Evolutionary conservation across 2,329 filamentous ascomycete genomes (phyloP).

Genomic region (Aspergillus fumigatiaffinis): DNA sequence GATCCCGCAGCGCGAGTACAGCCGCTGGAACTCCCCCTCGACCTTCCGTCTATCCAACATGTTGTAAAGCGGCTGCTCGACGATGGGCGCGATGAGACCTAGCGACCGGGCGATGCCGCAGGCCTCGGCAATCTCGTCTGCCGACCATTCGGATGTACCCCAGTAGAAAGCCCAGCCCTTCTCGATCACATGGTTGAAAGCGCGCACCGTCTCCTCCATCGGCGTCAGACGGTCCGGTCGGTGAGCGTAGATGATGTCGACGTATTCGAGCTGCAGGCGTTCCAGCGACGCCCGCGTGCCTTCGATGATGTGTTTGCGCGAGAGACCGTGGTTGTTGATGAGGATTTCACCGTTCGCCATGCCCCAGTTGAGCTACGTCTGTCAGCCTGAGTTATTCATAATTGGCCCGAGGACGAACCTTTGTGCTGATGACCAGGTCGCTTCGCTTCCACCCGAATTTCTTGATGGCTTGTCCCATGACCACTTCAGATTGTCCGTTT

Average conservation of each 20-base stretch:
- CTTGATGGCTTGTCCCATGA: constrained; percentile 55
- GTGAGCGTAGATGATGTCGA: constrained; percentile 70
- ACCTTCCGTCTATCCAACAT: constrained; percentile 60
- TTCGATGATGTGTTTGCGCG: constrained; percentile 67
- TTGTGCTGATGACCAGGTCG: constrained; percentile 42
- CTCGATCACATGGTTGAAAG: constrained; percentile 68
- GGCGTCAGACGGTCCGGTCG: constrained; percentile 64
- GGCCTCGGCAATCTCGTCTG: constrained; percentile 63
- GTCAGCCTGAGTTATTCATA: constrained; percentile 2
- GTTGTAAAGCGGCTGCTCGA: constrained; percentile 64
- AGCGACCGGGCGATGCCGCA: constrained; percentile 59
- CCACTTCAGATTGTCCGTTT: constrained; percentile 49
- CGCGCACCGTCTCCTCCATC: constrained; percentile 68
- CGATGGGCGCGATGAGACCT: constrained; percentile 51
- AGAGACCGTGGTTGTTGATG: constrained; percentile 66
- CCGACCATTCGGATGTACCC: constrained; percentile 67
- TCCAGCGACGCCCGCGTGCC: constrained; percentile 58
- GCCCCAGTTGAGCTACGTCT: constrained; percentile 58
- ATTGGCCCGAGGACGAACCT: constrained; percentile 18
- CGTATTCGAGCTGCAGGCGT: constrained; percentile 62
- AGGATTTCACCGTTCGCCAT: constrained; percentile 56
- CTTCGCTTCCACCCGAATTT: constrained; percentile 56
- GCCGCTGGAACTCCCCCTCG: constrained; percentile 57
- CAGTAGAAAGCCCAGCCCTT: constrained; percentile 67
- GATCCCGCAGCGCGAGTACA: constrained; percentile 59